Evolutionary conservation across 1,139 yeast species (phyloP).

Genomic region (Taiozyma sp.): DNA sequence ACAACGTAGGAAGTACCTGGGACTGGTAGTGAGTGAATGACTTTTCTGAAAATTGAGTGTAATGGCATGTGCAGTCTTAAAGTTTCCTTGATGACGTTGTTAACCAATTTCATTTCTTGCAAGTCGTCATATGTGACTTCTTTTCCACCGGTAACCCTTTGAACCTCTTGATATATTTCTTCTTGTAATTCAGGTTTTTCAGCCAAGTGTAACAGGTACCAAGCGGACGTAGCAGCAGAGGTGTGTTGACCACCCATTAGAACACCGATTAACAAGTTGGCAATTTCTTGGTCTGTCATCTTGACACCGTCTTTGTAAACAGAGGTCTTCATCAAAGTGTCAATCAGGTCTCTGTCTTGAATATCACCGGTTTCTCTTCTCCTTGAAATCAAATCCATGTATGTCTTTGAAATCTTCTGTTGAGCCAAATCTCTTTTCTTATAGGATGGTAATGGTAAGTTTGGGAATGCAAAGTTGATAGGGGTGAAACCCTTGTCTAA

Average conservation of each 20-base stretch:
- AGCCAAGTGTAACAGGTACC: slow-evolving; percentile 90
- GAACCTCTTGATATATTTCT: slow-evolving; percentile 69
- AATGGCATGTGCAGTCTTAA: slow-evolving; percentile 93
- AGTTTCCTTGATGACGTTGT: slow-evolving; percentile 85
- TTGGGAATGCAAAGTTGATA: slow-evolving; percentile 89
- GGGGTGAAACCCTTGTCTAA: slow-evolving; percentile 97
- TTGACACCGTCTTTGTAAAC: slow-evolving; percentile 88
- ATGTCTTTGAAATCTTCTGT: slow-evolving; percentile 68
- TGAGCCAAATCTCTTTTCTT: slow-evolving; percentile 86
- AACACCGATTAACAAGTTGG: slow-evolving; percentile 89
- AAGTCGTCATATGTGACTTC: slow-evolving; percentile 77
- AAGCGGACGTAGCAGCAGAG: slow-evolving; percentile 91
- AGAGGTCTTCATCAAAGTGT: slow-evolving; percentile 74
- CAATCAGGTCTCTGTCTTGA: slow-evolving; percentile 83
- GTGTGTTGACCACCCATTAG: slow-evolving; percentile 99
- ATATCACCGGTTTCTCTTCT: slow-evolving; percentile 75
- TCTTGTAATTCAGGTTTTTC: slow-evolving; percentile 82
- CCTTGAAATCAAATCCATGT: slow-evolving; percentile 67
- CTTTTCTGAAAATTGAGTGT: slow-evolving; percentile 94
- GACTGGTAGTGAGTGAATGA: slow-evolving; percentile 67
- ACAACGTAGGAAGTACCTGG: slow-evolving; percentile 78
- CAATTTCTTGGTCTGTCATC: slow-evolving; percentile 94
- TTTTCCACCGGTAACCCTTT: slow-evolving; percentile 46
- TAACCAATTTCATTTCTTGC: slow-evolving; percentile 74
- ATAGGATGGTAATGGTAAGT: slow-evolving; percentile 86